Evolutionary conservation across 2,329 filamentous ascomycete genomes (phyloP), one percentile per base, ranked within the genome.

Genomic region (Paecilomyces variotii): DNA sequence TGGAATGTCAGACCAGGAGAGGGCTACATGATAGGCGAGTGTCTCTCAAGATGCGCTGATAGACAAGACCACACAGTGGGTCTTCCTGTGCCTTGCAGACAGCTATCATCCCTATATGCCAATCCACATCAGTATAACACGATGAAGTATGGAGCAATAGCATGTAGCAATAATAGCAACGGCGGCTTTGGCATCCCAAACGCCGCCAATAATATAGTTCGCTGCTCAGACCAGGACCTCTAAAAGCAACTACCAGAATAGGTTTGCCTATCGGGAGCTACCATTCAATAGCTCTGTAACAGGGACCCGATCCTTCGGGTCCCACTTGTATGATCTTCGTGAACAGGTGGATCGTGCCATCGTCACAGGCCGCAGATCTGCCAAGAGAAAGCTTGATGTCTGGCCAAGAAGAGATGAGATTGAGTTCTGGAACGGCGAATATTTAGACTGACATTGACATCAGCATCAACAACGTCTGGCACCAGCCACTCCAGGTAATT

Each of bases 1-100:
- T 56, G 60, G 57, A 55, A 60, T 60, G 60, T 53, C 54, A 59
- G 59, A 56, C 60, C 59, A 61, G 57, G 60, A 56, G 54, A 27
- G 19, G n/a, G 19, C 30, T 39, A 35, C 39, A 24, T 24, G n/a
- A 30, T 27, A 50, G 27, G 45, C 30, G 14, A 50, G 25, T 30
- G n/a, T 3, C 11, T 30, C 24, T 34, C 32, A 28, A 32, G n/a
- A 27, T 45, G 24, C 26, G 32, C 54, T 27, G 3, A 50, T 45
- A 45, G 39, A 45, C 39, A 45, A 24, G n/a, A 45, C 39, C 39
- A 9, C 39, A 19, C 39, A 45, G 39, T 45, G 39, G 54, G 54
- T 49, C 39, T 27, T 11, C 24, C 54, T n/a, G 30, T 30, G 54
- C 54, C 54, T 56, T 28, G 32, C 54, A 49, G 12, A 39, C 39